A percentile compares a stretch with the other conserved stretches of the same genome.
Evolutionary conservation across 257 asterid genomes (phyloP).

Genomic region (Capsicum pubescens): DNA sequence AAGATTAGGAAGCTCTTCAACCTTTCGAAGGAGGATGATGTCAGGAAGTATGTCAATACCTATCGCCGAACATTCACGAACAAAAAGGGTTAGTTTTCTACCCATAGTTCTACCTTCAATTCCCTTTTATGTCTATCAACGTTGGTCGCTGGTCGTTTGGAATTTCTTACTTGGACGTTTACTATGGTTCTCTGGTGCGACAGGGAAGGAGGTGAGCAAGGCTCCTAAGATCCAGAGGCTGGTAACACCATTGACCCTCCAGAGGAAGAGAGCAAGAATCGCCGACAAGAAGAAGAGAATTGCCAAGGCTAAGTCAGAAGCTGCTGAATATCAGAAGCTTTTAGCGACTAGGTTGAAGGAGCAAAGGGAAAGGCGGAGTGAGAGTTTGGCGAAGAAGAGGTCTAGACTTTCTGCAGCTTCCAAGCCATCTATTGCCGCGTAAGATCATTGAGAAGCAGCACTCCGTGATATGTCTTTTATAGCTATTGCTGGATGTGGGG

Average conservation of each 20-base stretch:
- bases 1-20: constrained; percentile 31
- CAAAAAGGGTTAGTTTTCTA: constrained; percentile 15
- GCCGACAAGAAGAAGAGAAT: constrained; percentile 31
- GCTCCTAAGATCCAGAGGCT: constrained; percentile 31
- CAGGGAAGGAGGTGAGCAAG: constrained; percentile 28
- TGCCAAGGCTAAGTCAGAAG: constrained; percentile 27
- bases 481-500: constrained; percentile 4
- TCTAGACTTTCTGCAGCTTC: constrained; percentile 24
- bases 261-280: constrained; percentile 30
- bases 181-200: background rate
- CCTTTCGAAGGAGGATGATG: constrained; percentile 21
- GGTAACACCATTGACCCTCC: constrained; percentile 28
- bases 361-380: constrained; percentile 28
- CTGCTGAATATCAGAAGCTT: constrained; percentile 23
- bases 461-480: background rate
- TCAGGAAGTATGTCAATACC: constrained; percentile 30
- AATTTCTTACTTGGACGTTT: background rate
- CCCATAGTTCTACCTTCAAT: background rate
- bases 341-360: constrained; percentile 28
- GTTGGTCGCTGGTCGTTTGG: background rate
- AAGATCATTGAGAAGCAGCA: background rate
- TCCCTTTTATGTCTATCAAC: background rate
- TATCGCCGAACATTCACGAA: constrained; percentile 24
- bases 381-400: constrained; percentile 30
- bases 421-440: constrained; percentile 26